Evolutionary conservation across 2,329 filamentous ascomycete species (phyloP), one percentile per base, ranked within the genome.

Genomic region (Colletotrichum magnum): DNA sequence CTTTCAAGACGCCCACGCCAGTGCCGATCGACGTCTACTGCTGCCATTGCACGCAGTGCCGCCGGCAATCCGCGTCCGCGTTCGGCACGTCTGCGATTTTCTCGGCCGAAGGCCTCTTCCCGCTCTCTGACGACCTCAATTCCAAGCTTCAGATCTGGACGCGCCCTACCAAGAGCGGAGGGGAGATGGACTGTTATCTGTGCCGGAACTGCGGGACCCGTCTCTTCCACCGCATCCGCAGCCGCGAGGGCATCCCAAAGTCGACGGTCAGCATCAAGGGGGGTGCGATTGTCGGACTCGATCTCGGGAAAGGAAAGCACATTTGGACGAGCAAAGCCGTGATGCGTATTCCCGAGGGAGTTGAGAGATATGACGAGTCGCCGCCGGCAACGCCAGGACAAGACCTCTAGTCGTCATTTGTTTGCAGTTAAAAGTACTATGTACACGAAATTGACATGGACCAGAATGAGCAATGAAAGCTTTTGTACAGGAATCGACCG

Each of bases 11-110:
- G 5, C 78, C 81, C 1, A 74, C 72, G 6, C 74, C 78, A 1
- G 59, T 78, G 21, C 81, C 82, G 5, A 63, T 79, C 26, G 76
- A 75, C 6, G 73, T 84, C 21, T 83, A 80, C 73, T 79, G 81
- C 75, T 86, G 84, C 73, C 84, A 86, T 75, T 86, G 84, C 73
- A 76, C 78, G 57, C 79, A 85, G 61, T 86, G 84, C 70, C 83
- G 79, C 51, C 82, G 77, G 60, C 83, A 85, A 69, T 81, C 82
- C 0, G 77, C 77, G 4, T 85, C 83, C 1, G 83, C 83, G 2
- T 86, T 84, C 70, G 83, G 83, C 26, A 82, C 80, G 1, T 84
- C 83, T 0, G 82, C 83, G 65, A 78, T 83, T 65, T 85, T 81
- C 72, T 78, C 79, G 2, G 75, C 80, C 3, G 76, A 77, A 9